Evolutionary conservation across 1,284 basidiomycete species (phyloP).

Genomic region (Pascua guehoae): DNA sequence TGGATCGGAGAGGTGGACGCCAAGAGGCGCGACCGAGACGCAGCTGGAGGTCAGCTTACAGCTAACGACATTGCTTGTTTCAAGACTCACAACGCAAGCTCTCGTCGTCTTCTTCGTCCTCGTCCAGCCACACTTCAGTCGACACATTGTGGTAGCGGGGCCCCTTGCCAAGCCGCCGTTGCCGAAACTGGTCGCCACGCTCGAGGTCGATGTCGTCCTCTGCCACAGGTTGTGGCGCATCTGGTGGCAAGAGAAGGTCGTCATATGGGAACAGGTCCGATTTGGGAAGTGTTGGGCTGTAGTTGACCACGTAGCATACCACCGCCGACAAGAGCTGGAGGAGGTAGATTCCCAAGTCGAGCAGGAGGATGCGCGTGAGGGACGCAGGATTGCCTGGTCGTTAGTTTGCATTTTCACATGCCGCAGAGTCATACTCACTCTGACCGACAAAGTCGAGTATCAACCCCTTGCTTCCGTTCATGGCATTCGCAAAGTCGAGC

Average conservation of each 20-base stretch:
- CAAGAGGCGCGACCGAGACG: background rate
- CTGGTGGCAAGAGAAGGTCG: conserved; percentile 37
- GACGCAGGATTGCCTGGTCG: conserved; percentile 32
- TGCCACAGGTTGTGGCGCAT: background rate
- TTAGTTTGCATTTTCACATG: background rate
- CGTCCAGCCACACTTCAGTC: conserved; percentile 29
- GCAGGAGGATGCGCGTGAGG: conserved; percentile 32
- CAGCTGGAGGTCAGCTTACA: conserved; percentile 5
- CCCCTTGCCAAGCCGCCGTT: conserved; percentile 16
- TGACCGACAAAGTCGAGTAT: conserved; percentile 47
- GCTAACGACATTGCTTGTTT: background rate
- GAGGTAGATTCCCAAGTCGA: conserved; percentile 38
- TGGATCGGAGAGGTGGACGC: conserved; percentile 2
- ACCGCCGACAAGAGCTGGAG: conserved; percentile 36
- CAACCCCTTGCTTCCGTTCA: conserved; percentile 34
- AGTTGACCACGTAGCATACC: conserved; percentile 34
- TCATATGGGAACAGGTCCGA: conserved; percentile 33
- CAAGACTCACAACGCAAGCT: background rate
- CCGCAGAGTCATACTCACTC: conserved; percentile 22
- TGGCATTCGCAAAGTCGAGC: conserved; percentile 31
- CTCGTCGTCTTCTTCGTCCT: conserved; percentile 20
- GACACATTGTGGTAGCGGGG: conserved; percentile 19
- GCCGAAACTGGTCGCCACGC: conserved; percentile 16
- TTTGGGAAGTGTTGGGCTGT: conserved; percentile 18
- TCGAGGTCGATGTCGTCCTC: conserved; percentile 17